Evolutionary conservation across 1,284 basidiomycete species (phyloP), one percentile per base, ranked within the genome.

Genomic region (Hypsizygus ulmarius): DNA sequence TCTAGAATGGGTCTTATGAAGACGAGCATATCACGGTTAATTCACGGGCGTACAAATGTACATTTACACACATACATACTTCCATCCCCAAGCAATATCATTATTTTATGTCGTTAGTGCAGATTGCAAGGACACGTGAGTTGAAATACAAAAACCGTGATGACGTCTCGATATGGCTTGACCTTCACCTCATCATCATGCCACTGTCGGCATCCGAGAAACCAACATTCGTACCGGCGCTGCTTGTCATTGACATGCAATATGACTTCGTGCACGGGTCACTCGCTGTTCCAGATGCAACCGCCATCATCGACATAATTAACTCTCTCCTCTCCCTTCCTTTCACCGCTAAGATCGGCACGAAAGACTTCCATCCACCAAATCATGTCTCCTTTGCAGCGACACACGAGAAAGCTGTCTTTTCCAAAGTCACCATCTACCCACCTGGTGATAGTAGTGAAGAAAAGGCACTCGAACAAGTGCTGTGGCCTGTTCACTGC

Each of bases 401-500:
- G 5, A 66, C 68, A 1, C 78, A 79, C 49, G 58, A 62, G 4
- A 69, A 66, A 43, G 51, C 59, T 1, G 39, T 57, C 9, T 70
- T 72, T 32, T 66, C 61, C 5, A 64, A 56, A 28, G 64, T 59
- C 4, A 66, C 53, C 7, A 70, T 78, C 39, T 65, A 66, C 53
- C 75, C 77, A 41, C 70, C 72, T 1, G 60, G 67, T 21, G 65
- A 65, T 28, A 30, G 42, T 10, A 48, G 57, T 3, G 47, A 59
- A 32, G 40, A 56, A 9, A 54, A 54, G 12, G 70, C 67, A 9
- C 48, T 71, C 19, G 63, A 71, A 41, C 78, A 79, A 58, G 65
- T 71, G 8, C 59, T 79, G 30, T 79, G 77, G 77, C 78, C 77
- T 1, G 68, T 70, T 32, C 77, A 80, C 49, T 79, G 77, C 34